Evolutionary conservation across 2,329 filamentous ascomycete genomes (phyloP).

Genomic region (Aspergillus brunneoviolaceus): DNA sequence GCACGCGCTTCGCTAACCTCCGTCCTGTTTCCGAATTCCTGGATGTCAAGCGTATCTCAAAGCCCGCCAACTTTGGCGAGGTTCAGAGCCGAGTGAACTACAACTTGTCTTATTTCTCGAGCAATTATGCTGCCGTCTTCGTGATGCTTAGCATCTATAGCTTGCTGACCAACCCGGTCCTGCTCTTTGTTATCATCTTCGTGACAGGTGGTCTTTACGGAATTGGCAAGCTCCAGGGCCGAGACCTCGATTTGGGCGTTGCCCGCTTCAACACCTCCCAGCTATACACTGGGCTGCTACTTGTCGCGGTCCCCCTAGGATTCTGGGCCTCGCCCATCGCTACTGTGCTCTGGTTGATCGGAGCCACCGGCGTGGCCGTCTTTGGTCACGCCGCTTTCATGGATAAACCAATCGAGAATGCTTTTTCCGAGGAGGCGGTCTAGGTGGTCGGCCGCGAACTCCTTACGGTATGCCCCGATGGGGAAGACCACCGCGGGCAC

Average conservation of each 20-base stretch:
- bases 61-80: slow-evolving; percentile 87
- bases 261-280: slow-evolving; percentile 85
- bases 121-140: slow-evolving; percentile 95
- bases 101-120: slow-evolving; percentile 95
- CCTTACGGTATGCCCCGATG: slow-evolving; percentile 84
- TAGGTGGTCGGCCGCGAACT: slow-evolving; percentile 99
- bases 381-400: slow-evolving; percentile 92
- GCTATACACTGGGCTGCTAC: slow-evolving; percentile 84
- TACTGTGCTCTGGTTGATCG: slow-evolving; percentile 92
- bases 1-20: slow-evolving; percentile 85
- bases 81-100: slow-evolving; percentile 93
- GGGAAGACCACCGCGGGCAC: slow-evolving; percentile 99
- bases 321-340: slow-evolving; percentile 80
- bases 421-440: slow-evolving; percentile 99
- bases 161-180: slow-evolving; percentile 78
- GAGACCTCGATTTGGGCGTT: slow-evolving; percentile 81
- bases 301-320: slow-evolving; percentile 79
- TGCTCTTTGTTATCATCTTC: slow-evolving; percentile 91
- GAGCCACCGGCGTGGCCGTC: slow-evolving; percentile 89
- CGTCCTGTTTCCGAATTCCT: slow-evolving; percentile 90
- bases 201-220: slow-evolving; percentile 84
- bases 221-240: slow-evolving; percentile 85
- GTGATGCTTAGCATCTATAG: slow-evolving; percentile 95
- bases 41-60: slow-evolving; percentile 92
- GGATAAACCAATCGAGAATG: slow-evolving; percentile 99